Conservation (phyloP, 768 basidiomycete species). For the Lanmaoa pseudosensibilis region DNA sequence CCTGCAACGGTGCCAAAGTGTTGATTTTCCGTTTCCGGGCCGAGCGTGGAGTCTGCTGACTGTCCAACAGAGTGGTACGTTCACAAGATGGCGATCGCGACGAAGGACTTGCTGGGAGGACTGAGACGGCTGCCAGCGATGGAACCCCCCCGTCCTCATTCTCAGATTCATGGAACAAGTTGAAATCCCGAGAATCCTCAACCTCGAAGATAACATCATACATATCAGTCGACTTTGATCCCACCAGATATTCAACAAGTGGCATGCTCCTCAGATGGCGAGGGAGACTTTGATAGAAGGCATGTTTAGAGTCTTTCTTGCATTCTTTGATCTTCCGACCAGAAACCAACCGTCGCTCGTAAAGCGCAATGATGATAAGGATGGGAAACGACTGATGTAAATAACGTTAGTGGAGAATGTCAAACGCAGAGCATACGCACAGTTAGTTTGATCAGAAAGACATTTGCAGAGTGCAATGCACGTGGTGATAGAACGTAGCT, state of each 20-base stretch:
- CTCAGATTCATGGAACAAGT: slow-evolving; percentile 52
- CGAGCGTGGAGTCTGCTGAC: slow-evolving; percentile 8
- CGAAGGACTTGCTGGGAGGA: slow-evolving; percentile 7
- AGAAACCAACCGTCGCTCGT: slow-evolving; percentile 69
- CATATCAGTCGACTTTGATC: slow-evolving; percentile 62
- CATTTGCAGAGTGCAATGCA: slow-evolving; percentile 78
- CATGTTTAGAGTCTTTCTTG: slow-evolving; percentile 51
- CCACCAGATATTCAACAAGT: slow-evolving; percentile 73
- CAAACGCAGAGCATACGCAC: slow-evolving; percentile 37
- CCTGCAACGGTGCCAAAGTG: slow-evolving; percentile 26
- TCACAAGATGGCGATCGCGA: slow-evolving; percentile 9
- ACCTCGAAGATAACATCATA: slow-evolving; percentile 82
- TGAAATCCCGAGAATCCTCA: slow-evolving; percentile 48
- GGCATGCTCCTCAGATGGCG: slow-evolving; percentile 73
- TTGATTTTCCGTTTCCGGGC: slow-evolving; percentile 29
- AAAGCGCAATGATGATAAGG: slow-evolving; percentile 70
- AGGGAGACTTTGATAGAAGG: slow-evolving; percentile 64
- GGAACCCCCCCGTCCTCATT: slow-evolving; percentile 34
- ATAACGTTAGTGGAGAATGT: background rate
- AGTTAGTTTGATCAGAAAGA: slow-evolving; percentile 81
- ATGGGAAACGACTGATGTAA: slow-evolving; percentile 65
- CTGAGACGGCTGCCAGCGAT: slow-evolving; percentile 13
- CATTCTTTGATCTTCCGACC: slow-evolving; percentile 52
- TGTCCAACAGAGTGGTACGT: slow-evolving; percentile 5
- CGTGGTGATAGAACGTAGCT: slow-evolving; percentile 75